Conservation (phyloP, 257 asterid species). For the Solanum chiquidenum region DNA sequence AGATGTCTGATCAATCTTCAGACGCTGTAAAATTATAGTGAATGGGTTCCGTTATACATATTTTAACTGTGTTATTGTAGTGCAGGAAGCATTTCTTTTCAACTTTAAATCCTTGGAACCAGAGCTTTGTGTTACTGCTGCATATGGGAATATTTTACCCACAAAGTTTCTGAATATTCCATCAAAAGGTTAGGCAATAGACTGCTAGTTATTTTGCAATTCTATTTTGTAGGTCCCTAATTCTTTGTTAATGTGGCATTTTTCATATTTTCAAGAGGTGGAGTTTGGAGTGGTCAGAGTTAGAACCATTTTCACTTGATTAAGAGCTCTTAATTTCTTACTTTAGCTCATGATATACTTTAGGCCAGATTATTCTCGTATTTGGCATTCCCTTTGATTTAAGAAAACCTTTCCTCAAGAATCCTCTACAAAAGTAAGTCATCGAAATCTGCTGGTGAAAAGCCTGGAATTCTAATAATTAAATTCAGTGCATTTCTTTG, state of each 20-base stretch:
- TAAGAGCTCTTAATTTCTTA: background rate
- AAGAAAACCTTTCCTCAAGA: background rate
- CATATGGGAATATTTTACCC: slow-evolving; percentile 91
- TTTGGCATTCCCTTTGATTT: background rate
- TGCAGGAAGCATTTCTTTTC: slow-evolving; percentile 71
- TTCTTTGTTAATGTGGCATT: background rate
- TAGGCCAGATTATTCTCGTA: background rate
- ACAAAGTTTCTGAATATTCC: slow-evolving; percentile 79
- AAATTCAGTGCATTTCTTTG: background rate
- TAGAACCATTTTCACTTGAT: background rate
- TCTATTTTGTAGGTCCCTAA: background rate
- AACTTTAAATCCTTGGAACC: slow-evolving; percentile 68
- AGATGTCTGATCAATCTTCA: background rate
- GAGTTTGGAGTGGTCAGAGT: background rate
- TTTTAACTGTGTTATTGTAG: background rate
- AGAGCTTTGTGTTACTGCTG: slow-evolving; percentile 91
- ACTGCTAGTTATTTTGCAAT: background rate
- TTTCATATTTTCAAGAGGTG: background rate
- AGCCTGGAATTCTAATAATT: background rate
- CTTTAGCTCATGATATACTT: background rate
- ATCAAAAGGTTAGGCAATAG: slow-evolving; percentile 59
- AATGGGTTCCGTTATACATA: background rate
- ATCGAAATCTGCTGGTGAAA: background rate
- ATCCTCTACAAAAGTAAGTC: background rate
- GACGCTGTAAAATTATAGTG: background rate